Base-by-base conservation (phyloP, 140 eudicot genomes). In the Stevia rebaudiana region DNA sequence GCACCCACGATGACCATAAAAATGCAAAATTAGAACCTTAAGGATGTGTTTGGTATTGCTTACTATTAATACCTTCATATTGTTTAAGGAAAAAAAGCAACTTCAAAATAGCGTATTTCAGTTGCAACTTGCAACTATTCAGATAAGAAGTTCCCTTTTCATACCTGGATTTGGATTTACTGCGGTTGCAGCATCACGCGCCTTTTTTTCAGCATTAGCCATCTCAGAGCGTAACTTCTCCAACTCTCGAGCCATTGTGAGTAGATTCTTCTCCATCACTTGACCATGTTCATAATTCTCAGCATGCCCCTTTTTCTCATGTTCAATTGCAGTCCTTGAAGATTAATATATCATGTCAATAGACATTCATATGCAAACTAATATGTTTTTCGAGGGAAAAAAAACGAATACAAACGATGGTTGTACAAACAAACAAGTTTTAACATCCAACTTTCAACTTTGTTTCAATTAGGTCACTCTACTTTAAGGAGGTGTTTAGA, bases 181-280 rank as follows among this genome's bases (percentile, higher is more conserved):
- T 18, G 86, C 75, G n/a, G n/a, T n/a, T 23, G 81, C 82, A 8
- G 92, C 83, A 24, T 88, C 88, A 48, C 76, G 94, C 10, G 96
- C 86, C 75, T 88, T 84, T 74, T 91, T 91, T 76, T 91, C 92
- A 19, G 89, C 96, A 81, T 81, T 82, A 70, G 94, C 87, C 88
- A 91, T 78, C 87, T 87, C 96, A 24, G 96, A 96, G 16, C 92
- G 94, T 57, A 91, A 82, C 76, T 91, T 91, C 66, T 91, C 96
- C 80, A 91, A 59, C 77, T 91, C 98, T 8, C 98, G 80, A 31
- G 94, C 95, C 95, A 91, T 91, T 8, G 92, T 30, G 52, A 91
- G 66, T 70, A 91, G 73, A 63, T 91, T 87, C 78, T 75, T 87
- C 86, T 91, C 96, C 98, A 84, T 84, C 68, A 76, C 73, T 67